Evolutionary conservation across 2,329 filamentous ascomycete species (phyloP), one percentile per base, ranked within the genome.

Genomic region (Mariannaea elegans): DNA sequence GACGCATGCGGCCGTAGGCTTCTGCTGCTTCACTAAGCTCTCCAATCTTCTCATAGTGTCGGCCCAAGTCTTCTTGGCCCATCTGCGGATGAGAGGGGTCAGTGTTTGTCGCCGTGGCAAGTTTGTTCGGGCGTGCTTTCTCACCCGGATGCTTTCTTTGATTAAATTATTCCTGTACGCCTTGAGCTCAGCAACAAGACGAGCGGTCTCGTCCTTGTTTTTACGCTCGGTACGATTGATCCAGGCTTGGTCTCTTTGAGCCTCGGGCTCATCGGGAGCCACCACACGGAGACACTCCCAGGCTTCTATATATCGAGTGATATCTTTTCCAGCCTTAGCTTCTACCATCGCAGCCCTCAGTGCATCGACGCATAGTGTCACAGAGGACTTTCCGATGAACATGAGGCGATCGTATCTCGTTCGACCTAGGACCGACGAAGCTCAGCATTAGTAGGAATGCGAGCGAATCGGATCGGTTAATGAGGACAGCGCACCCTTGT

Each of bases 81-180:
- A 98, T 97, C 92, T 97, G 67, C 16, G 16, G 38, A 19, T 39
- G 10, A 24, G 39, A 27, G 31, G 19, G 12, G 38, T 63, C 51
- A 63, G 48, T 9, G 45, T 44, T n/a, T 63, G 68, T 45, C 63
- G 55, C 32, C 2, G 3, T 12, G 8, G 3, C 7, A 27, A n/a
- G 10, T 14, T 41, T 24, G 12, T 2, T 19, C 7, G 7, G 7
- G 5, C 7, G 18, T 12, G 18, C 44, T 48, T 18, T 12, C 61
- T 44, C 82, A 96, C 93, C 67, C 94, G 81, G 71, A 98, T 97
- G 79, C 93, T 97, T 79, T 99, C 95, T 75, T 97, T 97, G 70
- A 99, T 93, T 41, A 98, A 80, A 71, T 98, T 99, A 73, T 97
- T 97, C 78, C 95, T 97, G 77, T 98, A 98, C 1, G 90, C 90